Percentiles rank a stretch among this genome's conserved stretches.
phyloP scores from a whole-genome alignment of 306 rosid species.

The Astragalus glycyphyllos region DNA sequence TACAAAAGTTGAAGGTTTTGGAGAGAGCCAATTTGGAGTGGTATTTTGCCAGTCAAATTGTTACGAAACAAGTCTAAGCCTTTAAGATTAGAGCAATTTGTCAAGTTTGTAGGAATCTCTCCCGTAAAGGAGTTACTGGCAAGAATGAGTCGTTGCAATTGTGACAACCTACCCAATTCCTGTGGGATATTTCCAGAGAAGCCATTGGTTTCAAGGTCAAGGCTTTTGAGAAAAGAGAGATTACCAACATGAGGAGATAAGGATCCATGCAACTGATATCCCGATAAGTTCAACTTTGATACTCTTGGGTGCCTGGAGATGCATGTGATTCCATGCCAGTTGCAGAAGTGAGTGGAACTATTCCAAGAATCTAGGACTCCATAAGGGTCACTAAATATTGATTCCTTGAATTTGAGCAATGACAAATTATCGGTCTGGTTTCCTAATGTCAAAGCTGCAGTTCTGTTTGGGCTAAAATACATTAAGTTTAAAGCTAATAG shows the following conservation, averaged over 20 bases:
- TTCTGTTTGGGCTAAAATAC: not conserved
- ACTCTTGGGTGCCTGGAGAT: constrained; percentile 40
- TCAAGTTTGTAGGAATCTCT: constrained; percentile 36
- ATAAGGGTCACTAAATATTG: constrained; percentile 25
- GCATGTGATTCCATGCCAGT: constrained; percentile 56
- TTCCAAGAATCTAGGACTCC: constrained; percentile 45
- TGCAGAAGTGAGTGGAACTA: constrained; percentile 43
- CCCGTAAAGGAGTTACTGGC: constrained; percentile 36
- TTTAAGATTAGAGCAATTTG: not conserved
- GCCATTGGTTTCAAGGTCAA: constrained; percentile 18
- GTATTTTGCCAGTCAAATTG: constrained; percentile 25
- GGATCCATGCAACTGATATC: constrained; percentile 30
- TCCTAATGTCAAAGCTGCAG: not conserved
- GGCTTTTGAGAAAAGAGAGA: constrained; percentile 16
- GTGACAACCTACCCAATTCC: constrained; percentile 29
- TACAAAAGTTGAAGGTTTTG: not conserved
- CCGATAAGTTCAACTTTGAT: not conserved
- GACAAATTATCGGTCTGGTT: constrained; percentile 35
- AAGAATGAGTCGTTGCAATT: constrained; percentile 3
- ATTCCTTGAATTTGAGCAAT: constrained; percentile 43
- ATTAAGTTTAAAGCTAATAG: not conserved
- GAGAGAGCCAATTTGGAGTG: constrained; percentile 19
- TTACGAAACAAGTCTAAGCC: rapidly evolving
- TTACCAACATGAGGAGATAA: constrained; percentile 47
- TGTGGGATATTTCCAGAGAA: constrained; percentile 43